phyloP scores from a whole-genome alignment of 2,329 filamentous ascomycete species.

The Microdochium nivale region DNA sequence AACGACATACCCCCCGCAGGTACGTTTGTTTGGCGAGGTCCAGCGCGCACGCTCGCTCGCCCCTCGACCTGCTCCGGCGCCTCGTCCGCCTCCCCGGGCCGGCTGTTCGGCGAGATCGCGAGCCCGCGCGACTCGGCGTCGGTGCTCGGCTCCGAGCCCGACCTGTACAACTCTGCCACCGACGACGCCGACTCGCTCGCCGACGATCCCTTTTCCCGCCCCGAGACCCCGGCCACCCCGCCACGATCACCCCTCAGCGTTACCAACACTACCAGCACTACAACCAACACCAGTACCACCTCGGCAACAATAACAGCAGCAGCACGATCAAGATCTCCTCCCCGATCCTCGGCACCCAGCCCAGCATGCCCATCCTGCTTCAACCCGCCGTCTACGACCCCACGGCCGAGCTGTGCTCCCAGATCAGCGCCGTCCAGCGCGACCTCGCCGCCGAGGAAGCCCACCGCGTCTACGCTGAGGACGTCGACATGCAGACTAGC shows the following conservation, averaged over 20 bases:
- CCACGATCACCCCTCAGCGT: slow-evolving; percentile 9
- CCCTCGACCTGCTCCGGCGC: too few relatives aligned
- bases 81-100: slow-evolving; percentile 6
- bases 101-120: slow-evolving; percentile 6
- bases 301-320: too few relatives aligned
- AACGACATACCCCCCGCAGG: slow-evolving; percentile 13
- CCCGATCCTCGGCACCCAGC: slow-evolving; percentile 39
- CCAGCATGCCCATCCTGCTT: slow-evolving; percentile 39
- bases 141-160: slow-evolving; percentile 16
- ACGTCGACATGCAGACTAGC: slow-evolving; percentile 43
- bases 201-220: slow-evolving; percentile 13
- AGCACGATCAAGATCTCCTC: slow-evolving; percentile 33
- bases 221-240: slow-evolving; percentile 20
- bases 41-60: slow-evolving; percentile 15
- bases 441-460: slow-evolving; percentile 47
- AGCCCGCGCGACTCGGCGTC: slow-evolving; percentile 5
- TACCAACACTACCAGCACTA: too few relatives aligned
- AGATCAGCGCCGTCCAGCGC: slow-evolving; percentile 49
- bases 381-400: slow-evolving; percentile 51
- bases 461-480: slow-evolving; percentile 47
- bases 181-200: slow-evolving; percentile 15
- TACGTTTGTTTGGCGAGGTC: slow-evolving; percentile 19
- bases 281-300: too few relatives aligned
- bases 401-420: slow-evolving; percentile 27
- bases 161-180: slow-evolving; percentile 19